Evolutionary conservation across 371 early-diverging fungal genomes (phyloP), one percentile per base, ranked within the genome.

Genomic region (Mortierella sp.): DNA sequence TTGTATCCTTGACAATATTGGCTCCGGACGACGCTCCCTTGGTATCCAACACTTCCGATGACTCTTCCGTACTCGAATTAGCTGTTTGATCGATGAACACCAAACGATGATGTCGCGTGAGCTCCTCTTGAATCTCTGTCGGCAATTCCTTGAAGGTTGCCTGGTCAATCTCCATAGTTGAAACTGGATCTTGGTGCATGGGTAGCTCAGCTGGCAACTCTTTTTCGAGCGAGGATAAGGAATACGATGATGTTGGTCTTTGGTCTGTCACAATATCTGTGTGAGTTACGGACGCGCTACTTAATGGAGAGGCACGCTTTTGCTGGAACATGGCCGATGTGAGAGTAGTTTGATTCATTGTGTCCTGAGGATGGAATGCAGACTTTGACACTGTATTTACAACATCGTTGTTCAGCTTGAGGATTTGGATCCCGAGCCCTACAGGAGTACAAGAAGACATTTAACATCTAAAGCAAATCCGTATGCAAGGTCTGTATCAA

Each of bases 341-440:
- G n/a, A 70, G 46, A 0, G 67, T 72, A 0, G 78, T 65, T 27
- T 69, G 52, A 34, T 58, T 56, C 57, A 56, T 63, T 4, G 43
- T 53, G 6, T 64, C 67, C 3, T 34, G 37, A 6, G 65, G 5
- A 8, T 24, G 11, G 46, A 59, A 55, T 4, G 59, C 59, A 0
- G 70, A 31, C 42, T 44, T 59, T 15, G 67, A 46, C 30, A 67
- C 61, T 15, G 64, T 42, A 42, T 60, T 68, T 9, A 63, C 55
- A 28, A 50, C 37, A 4, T 64, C 73, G 12, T 76, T 67, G 27
- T 68, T 73, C 30, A 92, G 76, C 55, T 84, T 85, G n/a, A 84
- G 81, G 21, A 92, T 71, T 50, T 89, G 89, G 19, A 91, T 89
- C 0, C 92, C 92, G 12, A 90, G 64, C 7, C 82, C 83, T 63